A percentile compares a stretch with the other conserved stretches of the same genome.
Conservation (phyloP, 2,329 filamentous ascomycete species). For the Aspergillus sp. region DNA sequence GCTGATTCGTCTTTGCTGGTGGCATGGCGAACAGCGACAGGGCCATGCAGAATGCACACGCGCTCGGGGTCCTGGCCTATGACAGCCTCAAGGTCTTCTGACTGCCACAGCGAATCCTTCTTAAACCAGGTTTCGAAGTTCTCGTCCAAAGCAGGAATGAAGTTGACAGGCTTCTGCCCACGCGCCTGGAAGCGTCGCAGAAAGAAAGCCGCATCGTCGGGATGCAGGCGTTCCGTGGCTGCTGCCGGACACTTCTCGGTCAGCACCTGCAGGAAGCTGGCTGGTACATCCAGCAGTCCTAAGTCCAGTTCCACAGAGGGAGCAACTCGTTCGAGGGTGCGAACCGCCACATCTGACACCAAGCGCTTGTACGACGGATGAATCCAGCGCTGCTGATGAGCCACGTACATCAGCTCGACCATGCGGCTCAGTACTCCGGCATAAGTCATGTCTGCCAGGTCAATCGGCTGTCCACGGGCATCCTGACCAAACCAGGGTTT, state of each 20-base stretch:
- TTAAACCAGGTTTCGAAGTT: slow-evolving; percentile 14
- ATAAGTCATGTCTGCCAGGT: not conserved
- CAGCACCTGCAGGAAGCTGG: not conserved
- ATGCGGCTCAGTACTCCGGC: not conserved
- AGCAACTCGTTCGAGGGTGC: not conserved
- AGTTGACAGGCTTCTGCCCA: slow-evolving; percentile 7
- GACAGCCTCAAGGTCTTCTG: slow-evolving; percentile 7
- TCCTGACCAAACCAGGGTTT: not conserved
- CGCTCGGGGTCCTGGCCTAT: slow-evolving; percentile 2
- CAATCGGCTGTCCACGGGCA: not conserved
- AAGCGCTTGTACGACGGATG: not conserved
- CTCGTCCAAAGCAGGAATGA: slow-evolving; percentile 4
- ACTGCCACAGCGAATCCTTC: slow-evolving; percentile 14
- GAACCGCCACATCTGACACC: not conserved
- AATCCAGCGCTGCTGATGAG: not conserved
- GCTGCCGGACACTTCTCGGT: not conserved
- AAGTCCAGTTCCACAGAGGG: not conserved
- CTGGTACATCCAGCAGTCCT: not conserved
- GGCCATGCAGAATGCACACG: slow-evolving; percentile 9
- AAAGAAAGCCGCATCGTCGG: slow-evolving; percentile 5
- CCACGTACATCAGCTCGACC: not conserved
- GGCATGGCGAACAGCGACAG: slow-evolving; percentile 1
- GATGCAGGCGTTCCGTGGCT: not conserved
- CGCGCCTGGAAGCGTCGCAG: not conserved
- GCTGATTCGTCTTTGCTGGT: not conserved